A percentile compares a stretch with the other conserved stretches of the same genome.
Evolutionary conservation across 192 early-diverging fungal genomes (phyloP).

Genomic region (Dimargaris xerosporica): DNA sequence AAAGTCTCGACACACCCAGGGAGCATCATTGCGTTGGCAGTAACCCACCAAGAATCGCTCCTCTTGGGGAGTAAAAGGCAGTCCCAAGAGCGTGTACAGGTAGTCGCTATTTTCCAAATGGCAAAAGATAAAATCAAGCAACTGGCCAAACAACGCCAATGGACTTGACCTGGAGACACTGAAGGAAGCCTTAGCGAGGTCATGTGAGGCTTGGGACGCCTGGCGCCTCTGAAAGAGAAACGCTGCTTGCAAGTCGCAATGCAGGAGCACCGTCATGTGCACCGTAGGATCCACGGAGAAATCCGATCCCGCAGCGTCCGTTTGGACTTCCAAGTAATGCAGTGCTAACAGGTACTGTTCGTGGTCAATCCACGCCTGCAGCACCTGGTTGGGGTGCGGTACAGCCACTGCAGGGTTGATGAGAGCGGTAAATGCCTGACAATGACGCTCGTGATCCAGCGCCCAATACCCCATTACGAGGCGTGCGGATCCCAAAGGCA

Average conservation of each 20-base stretch:
- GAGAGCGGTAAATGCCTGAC: conserved; percentile 19
- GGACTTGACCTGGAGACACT: no score
- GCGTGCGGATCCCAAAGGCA: conserved; percentile 16
- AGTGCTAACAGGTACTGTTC: conserved; percentile 14
- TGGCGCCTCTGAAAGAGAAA: conserved; percentile 25
- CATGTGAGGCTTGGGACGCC: conserved; percentile 1
- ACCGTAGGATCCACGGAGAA: conserved; percentile 15
- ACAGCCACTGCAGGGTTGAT: conserved; percentile 26
- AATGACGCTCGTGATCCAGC: conserved; percentile 26
- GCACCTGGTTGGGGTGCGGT: conserved; percentile 25
- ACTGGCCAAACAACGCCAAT: conserved; percentile 22
- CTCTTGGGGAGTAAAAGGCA: not conserved
- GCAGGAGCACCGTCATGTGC: conserved; percentile 22
- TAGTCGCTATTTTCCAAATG: not conserved
- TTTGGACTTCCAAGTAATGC: conserved; percentile 18
- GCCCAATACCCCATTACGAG: conserved; percentile 30
- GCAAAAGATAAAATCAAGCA: conserved; percentile 22
- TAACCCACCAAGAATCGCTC: not conserved
- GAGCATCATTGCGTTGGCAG: not conserved
- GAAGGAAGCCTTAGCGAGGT: no score
- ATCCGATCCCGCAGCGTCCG: conserved; percentile 16
- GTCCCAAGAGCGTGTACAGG: conserved; percentile 1
- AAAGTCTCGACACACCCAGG: not conserved
- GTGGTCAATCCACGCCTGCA: conserved; percentile 16
- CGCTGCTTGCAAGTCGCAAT: conserved; percentile 22